These are phyloP conservation scores for Pontederia crassipes DNA, from an alignment of 176 grass and related monocot genomes.

Conservation along the genomic window DNA sequence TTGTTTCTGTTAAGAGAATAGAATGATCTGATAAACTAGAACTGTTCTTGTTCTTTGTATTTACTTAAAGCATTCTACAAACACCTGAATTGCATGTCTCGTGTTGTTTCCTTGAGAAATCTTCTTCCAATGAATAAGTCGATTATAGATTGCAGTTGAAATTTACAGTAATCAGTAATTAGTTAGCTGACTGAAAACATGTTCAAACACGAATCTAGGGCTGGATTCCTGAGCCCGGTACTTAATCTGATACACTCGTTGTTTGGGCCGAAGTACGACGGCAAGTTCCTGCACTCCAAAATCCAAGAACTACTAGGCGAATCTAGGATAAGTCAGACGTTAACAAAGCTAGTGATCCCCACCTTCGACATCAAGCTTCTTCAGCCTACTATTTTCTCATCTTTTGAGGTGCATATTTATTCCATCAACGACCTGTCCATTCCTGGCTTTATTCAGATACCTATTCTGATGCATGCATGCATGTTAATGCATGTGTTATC, in stretches of 20 bases:
- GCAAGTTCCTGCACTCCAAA: constrained; percentile 46
- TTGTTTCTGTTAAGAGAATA: too few relatives aligned
- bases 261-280: constrained; percentile 5
- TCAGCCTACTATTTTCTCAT: constrained; percentile 63
- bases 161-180: too few relatives aligned
- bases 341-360: constrained; percentile 53
- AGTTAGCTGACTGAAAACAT: too few relatives aligned
- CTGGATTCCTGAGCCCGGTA: not conserved
- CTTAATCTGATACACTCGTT: not conserved
- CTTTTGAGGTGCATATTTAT: constrained; percentile 36
- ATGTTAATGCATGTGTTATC: not conserved
- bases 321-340: constrained; percentile 22
- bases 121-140: too few relatives aligned
- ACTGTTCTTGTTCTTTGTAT: too few relatives aligned
- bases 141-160: too few relatives aligned
- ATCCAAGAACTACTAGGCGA: constrained; percentile 31
- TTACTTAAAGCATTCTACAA: too few relatives aligned
- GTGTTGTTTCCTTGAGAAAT: too few relatives aligned
- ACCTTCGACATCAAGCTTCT: constrained; percentile 47
- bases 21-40: too few relatives aligned
- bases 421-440: not conserved
- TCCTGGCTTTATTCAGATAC: too few relatives aligned
- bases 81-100: too few relatives aligned
- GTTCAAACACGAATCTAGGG: too few relatives aligned
- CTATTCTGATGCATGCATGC: not conserved